Evolutionary conservation across 306 rosid species (phyloP).

Genomic region (Trifolium fragiferum): DNA sequence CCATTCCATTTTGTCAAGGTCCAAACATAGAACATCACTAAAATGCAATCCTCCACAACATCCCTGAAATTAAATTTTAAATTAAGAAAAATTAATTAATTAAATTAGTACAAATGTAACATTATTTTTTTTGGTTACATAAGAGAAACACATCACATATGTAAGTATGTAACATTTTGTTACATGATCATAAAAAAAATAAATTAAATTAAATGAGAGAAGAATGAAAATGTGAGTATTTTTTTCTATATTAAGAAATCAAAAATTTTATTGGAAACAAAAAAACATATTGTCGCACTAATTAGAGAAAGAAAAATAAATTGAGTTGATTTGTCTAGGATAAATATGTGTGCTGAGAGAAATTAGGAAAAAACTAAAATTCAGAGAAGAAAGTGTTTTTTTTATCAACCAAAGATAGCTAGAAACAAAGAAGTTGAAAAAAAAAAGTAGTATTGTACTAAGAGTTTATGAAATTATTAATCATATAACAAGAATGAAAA

Average conservation of each 20-base stretch:
- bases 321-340: slow-evolving; percentile 33
- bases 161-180: slow-evolving; percentile 26
- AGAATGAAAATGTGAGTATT: slow-evolving; percentile 3
- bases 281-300: slow-evolving; percentile 46
- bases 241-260: slow-evolving; percentile 46
- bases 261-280: slow-evolving; percentile 26
- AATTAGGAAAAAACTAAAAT: slow-evolving; percentile 56
- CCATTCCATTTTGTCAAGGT: slow-evolving; percentile 83
- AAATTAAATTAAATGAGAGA: slow-evolving; percentile 7
- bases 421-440: slow-evolving; percentile 30
- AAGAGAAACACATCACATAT: background rate
- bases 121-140: no score
- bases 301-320: slow-evolving; percentile 49
- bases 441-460: slow-evolving; percentile 12
- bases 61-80: slow-evolving; percentile 62
- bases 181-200: background rate
- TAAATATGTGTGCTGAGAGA: slow-evolving; percentile 32
- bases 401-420: slow-evolving; percentile 56
- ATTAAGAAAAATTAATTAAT: background rate
- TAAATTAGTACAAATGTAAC: no score
- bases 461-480: slow-evolving; percentile 35
- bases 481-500: slow-evolving; percentile 34
- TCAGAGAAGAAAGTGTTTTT: slow-evolving; percentile 56
- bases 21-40: slow-evolving; percentile 77
- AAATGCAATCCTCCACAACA: slow-evolving; percentile 95